phyloP scores from a whole-genome alignment of 306 rosid species.

The Sesbania bispinosa region DNA sequence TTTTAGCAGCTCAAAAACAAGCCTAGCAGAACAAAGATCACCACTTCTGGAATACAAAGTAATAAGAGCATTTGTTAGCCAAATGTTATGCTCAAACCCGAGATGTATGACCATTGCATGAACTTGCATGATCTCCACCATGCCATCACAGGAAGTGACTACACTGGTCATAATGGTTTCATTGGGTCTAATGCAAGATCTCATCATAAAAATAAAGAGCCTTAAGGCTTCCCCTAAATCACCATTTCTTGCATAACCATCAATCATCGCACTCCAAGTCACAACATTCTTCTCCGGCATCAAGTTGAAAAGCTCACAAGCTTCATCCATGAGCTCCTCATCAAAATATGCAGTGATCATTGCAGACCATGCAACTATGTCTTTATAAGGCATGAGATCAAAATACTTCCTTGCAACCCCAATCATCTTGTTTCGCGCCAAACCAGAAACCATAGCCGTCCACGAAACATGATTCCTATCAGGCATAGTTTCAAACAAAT shows the following conservation, averaged over 20 bases:
- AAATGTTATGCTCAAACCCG: constrained; percentile 40
- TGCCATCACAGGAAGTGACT: constrained; percentile 37
- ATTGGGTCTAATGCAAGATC: constrained; percentile 38
- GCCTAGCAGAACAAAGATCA: constrained; percentile 36
- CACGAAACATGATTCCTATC: constrained; percentile 39
- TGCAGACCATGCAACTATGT: constrained; percentile 44
- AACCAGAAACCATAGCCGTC: constrained; percentile 49
- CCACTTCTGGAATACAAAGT: constrained; percentile 45
- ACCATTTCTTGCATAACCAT: constrained; percentile 37
- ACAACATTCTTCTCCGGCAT: constrained; percentile 41
- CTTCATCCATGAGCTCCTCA: constrained; percentile 38
- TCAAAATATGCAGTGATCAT: constrained; percentile 41
- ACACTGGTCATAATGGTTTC: constrained; percentile 32
- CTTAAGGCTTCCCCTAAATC: constrained; percentile 30
- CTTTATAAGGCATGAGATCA: constrained; percentile 43
- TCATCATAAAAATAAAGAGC: constrained; percentile 36
- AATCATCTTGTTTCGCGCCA: constrained; percentile 42
- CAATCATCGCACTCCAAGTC: constrained; percentile 41
- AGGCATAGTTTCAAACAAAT: constrained; percentile 39
- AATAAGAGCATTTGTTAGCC: constrained; percentile 40
- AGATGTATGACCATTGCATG: constrained; percentile 34
- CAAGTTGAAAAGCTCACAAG: constrained; percentile 35
- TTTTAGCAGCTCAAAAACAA: constrained; percentile 38
- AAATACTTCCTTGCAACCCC: constrained; percentile 40
- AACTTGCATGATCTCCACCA: constrained; percentile 43